Conservation (phyloP, 805 yeast genomes). For the Allodekkera sacchari region DNA sequence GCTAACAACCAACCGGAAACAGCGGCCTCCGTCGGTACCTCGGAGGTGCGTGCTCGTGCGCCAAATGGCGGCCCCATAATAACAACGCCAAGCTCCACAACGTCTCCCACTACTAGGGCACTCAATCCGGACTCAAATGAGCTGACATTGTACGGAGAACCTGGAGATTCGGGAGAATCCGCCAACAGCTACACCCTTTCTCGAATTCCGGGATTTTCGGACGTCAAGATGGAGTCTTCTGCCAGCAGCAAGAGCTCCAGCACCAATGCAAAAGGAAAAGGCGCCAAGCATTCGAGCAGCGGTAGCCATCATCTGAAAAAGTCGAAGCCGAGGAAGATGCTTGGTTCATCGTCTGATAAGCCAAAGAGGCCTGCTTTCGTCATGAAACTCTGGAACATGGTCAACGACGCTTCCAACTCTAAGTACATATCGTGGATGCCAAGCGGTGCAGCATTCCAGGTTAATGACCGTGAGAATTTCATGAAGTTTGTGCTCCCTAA, state of each 20-base stretch:
- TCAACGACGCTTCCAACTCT: slow-evolving; percentile 66
- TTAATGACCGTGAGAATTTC: slow-evolving; percentile 73
- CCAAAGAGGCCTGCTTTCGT: slow-evolving; percentile 85
- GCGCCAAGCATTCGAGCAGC: no score
- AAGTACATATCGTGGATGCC: slow-evolving; percentile 76
- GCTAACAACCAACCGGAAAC: not conserved
- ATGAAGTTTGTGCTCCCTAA: slow-evolving; percentile 80
- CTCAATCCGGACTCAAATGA: not conserved
- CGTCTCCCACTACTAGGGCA: no score
- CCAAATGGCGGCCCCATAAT: not conserved
- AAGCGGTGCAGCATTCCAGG: slow-evolving; percentile 81
- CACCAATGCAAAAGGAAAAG: no score
- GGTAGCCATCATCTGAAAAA: no score
- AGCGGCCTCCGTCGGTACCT: no score
- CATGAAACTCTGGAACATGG: slow-evolving; percentile 91
- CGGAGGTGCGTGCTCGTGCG: no score
- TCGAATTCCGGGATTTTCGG: no score
- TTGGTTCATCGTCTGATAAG: slow-evolving; percentile 14
- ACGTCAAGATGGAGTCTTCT: no score
- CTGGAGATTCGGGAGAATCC: no score
- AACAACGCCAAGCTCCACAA: not conserved
- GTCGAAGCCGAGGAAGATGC: slow-evolving; percentile 15
- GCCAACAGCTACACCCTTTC: no score
- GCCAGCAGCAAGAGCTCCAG: no score
- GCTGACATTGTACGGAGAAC: no score